A percentile compares a stretch with the other conserved stretches of the same genome.
These are phyloP conservation scores for Phaeosphaeria sp. DNA, from an alignment of 2,329 filamentous ascomycete genomes.

Conservation along the genomic window DNA sequence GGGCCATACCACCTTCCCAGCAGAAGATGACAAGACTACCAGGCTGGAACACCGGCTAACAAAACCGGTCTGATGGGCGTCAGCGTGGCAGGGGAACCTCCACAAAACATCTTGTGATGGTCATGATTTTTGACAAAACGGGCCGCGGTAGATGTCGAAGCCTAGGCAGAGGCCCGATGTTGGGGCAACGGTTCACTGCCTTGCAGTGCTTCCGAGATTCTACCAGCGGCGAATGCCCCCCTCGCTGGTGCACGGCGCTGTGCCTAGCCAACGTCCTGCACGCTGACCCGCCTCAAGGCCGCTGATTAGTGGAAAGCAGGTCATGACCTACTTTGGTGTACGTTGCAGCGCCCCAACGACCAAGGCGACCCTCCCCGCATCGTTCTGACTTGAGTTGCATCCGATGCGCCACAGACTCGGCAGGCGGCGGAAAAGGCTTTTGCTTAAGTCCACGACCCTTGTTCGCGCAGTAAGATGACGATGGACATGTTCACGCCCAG, in stretches of 20 bases:
- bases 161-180: not conserved
- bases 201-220: constrained; percentile 24
- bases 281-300: constrained; percentile 1
- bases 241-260: not conserved
- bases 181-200: constrained; percentile 3
- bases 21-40: not conserved
- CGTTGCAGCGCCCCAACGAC: not conserved
- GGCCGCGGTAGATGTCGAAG: not conserved
- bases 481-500: constrained; percentile 19
- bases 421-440: constrained; percentile 38
- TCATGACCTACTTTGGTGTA: not conserved
- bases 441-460: constrained; percentile 35
- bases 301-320: not conserved
- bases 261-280: constrained; percentile 18
- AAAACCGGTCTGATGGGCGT: not conserved
- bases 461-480: constrained; percentile 32
- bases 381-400: constrained; percentile 14
- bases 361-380: not conserved
- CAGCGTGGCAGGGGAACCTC: not conserved
- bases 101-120: constrained; percentile 4
- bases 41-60: not conserved
- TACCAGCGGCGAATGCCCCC: not conserved
- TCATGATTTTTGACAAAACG: not conserved
- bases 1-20: constrained; percentile 1
- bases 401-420: constrained; percentile 21